Percentiles rank a stretch among this genome's conserved stretches.
Conservation (phyloP, 768 basidiomycete genomes). For the Brasilioporus rufonigricans region DNA sequence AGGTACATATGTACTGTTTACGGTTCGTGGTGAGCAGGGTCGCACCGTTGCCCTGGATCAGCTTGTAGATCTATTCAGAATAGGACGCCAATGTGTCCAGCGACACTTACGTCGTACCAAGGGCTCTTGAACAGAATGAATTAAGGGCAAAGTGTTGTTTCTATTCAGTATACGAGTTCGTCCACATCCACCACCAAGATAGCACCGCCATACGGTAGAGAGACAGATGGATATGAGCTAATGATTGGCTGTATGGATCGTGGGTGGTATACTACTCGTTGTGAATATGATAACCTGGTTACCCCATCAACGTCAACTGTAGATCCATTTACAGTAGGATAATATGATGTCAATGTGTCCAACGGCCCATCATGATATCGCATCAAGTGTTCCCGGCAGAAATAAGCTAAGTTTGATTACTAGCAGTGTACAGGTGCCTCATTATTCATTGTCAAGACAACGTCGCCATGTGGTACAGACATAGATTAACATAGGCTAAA, state of each 20-base stretch:
- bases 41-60: neutral
- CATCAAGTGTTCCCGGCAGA: too few species aligned
- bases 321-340: too few species aligned
- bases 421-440: neutral
- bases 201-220: neutral
- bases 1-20: too few species aligned
- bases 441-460: neutral
- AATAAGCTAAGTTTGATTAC: too few species aligned
- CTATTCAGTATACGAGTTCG: neutral
- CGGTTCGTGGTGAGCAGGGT: neutral
- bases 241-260: neutral
- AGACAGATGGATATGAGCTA: neutral
- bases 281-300: too few species aligned
- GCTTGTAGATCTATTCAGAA: neutral
- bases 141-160: too few species aligned
- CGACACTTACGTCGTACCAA: neutral
- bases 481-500: slow-evolving; percentile 5
- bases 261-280: neutral
- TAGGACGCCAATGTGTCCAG: neutral
- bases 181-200: neutral
- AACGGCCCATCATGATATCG: too few species aligned
- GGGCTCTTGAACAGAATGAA: too few species aligned
- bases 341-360: too few species aligned
- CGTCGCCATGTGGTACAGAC: neutral
- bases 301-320: too few species aligned